Conservation (phyloP, 306 rosid species). For the Fagus crenata region DNA sequence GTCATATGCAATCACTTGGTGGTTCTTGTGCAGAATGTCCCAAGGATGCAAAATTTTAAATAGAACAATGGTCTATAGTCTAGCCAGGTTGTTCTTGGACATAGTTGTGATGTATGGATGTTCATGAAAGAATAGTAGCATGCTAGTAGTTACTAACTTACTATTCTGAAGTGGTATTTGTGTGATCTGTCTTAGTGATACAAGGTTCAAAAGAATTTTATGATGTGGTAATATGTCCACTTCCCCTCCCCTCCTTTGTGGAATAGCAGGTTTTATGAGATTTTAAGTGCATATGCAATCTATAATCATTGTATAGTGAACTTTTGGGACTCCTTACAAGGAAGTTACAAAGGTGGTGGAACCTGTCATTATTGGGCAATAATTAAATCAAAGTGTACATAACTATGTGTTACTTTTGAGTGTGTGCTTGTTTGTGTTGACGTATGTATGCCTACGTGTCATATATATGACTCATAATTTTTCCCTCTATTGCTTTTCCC, state of each 20-base stretch:
- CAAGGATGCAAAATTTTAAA: neutral
- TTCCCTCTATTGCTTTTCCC: neutral
- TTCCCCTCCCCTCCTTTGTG: neutral
- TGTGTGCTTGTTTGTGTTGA: too few relatives aligned
- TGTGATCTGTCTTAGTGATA: constrained; percentile 2
- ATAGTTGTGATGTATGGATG: neutral
- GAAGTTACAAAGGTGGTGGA: neutral
- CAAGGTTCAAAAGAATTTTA: neutral
- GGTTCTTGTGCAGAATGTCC: neutral
- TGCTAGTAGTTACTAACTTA: too few relatives aligned
- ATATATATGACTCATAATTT: neutral
- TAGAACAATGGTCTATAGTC: neutral
- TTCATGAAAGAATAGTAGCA: neutral
- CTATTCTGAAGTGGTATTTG: neutral
- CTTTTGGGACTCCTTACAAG: neutral
- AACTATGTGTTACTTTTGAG: too few relatives aligned
- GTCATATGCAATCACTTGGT: neutral
- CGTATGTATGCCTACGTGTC: too few relatives aligned
- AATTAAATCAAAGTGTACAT: neutral
- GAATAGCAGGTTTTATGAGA: neutral
- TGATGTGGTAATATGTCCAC: neutral
- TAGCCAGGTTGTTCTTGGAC: neutral
- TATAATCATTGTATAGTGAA: neutral
- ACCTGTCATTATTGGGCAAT: neutral
- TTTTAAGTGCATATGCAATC: neutral